Evolutionary conservation across 1,284 basidiomycete genomes (phyloP).

Genomic region (Pholiota adiposa): DNA sequence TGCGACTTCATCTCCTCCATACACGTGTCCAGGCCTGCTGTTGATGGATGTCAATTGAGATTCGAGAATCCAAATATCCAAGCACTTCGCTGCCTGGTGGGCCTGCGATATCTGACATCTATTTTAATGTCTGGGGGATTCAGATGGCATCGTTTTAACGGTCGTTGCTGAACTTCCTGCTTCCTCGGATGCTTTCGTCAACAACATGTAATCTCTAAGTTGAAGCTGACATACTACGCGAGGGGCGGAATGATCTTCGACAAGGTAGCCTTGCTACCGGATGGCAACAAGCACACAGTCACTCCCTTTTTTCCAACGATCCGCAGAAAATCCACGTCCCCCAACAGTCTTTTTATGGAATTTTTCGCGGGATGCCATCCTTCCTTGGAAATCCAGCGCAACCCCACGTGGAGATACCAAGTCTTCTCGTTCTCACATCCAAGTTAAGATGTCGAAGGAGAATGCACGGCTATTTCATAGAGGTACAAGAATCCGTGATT

Average conservation of each 20-base stretch:
- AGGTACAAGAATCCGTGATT: slow-evolving; percentile 25
- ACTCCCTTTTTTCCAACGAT: slow-evolving; percentile 33
- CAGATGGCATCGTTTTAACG: not conserved
- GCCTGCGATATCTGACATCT: not conserved
- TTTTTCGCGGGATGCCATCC: slow-evolving; percentile 23
- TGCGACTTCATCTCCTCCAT: not conserved
- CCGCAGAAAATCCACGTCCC: slow-evolving; percentile 40
- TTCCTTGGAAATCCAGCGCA: slow-evolving; percentile 27
- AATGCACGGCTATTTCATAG: slow-evolving; percentile 20
- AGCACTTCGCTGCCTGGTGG: not conserved
- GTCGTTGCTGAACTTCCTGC: not conserved
- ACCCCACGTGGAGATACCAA: slow-evolving; percentile 21
- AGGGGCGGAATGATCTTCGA: slow-evolving; percentile 26
- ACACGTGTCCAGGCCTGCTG: not conserved
- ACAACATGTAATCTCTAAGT: not conserved
- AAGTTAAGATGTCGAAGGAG: slow-evolving; percentile 28
- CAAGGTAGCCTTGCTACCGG: slow-evolving; percentile 27
- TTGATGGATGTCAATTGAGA: not conserved
- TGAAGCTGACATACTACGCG: slow-evolving; percentile 4
- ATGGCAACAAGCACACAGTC: slow-evolving; percentile 31
- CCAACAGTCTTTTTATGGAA: slow-evolving; percentile 24
- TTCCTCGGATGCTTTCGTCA: not conserved
- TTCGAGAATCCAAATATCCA: not conserved
- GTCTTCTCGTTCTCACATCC: slow-evolving; percentile 31
- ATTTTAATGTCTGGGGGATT: slow-evolving; percentile 3